phyloP scores from a whole-genome alignment of 108 stramenopile genomes.

The Discostella stelligeroides region DNA sequence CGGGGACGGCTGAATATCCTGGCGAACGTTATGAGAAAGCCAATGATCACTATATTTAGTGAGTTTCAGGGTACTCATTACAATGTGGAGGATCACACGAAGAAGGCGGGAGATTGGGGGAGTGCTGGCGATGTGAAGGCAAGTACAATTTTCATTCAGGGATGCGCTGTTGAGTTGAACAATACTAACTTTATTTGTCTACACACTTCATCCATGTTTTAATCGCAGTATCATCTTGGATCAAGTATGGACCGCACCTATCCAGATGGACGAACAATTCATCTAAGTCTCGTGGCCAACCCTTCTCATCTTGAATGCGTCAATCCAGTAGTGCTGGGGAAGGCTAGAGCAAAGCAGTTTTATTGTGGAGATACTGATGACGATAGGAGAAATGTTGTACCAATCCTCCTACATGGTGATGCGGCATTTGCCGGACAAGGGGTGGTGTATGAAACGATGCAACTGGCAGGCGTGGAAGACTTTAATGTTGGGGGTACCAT shows the following conservation, averaged over 20 bases:
- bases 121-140: conserved; percentile 96
- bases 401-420: conserved; percentile 99
- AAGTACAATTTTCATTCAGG: conserved; percentile 8
- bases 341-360: conserved; percentile 98
- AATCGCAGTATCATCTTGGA: conserved; percentile 93
- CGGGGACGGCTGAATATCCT: conserved; percentile 96
- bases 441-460: conserved; percentile 99
- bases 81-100: conserved; percentile 75
- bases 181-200: no score
- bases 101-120: conserved; percentile 79
- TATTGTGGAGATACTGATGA: conserved; percentile 91
- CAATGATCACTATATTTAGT: conserved; percentile 96
- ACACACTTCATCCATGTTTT: not conserved
- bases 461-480: conserved; percentile 87
- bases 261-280: conserved; percentile 94
- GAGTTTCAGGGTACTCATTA: conserved; percentile 98
- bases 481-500: conserved; percentile 98
- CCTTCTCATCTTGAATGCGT: conserved; percentile 99
- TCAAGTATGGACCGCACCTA: conserved; percentile 98
- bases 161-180: no score
- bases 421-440: conserved; percentile 99
- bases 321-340: conserved; percentile 95
- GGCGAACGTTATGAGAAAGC: conserved; percentile 99
- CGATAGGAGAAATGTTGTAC: conserved; percentile 83
- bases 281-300: conserved; percentile 97